Evolutionary conservation across 176 grass and related monocot genomes (phyloP), one percentile per base, ranked within the genome.

Genomic region (Aegilops sharonensis): DNA sequence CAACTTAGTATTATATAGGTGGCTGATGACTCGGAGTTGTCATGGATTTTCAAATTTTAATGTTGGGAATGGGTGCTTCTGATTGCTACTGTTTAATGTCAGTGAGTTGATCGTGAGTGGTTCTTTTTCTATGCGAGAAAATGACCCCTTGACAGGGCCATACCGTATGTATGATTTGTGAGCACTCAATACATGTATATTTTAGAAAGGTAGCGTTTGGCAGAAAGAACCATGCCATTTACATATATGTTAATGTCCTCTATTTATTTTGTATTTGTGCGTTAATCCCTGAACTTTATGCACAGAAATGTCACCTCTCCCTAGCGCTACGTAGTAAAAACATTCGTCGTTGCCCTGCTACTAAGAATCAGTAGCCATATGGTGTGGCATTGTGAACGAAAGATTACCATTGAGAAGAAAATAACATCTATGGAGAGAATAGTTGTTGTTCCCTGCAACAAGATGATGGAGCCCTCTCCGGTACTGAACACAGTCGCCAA

Each of bases 81-180:
- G 1, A 14, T 69, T 84, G 68, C 56, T 68, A 78, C 39, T 71
- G 29, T 39, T 81, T 8, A 29, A 48, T 6, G 25, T 6, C 30
- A 50, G 13, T 50, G 47, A 15, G 47, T 50, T 50, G 47, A 50
- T 50, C 48, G 89, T 3, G 74, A 87, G 23, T 77, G 80, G 18
- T 90, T 83, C 24, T 21, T 52, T 74, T 81, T 50, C 45, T 54
- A 65, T n/a, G 39, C n/a, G 60, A 80, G 45, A 62, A 62, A 76
- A 57, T 14, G 75, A 39, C 71, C 43, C 75, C 4, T 61, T 79
- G 75, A 79, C 56, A 79, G 20, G 25, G 66, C 14, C 84, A 75
- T 75, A 61, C 45, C 12, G 7, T 68, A 78, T 45, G 15, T 23
- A 79, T 87, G 56, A 73, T 87, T 67, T 87, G 39, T 34, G 64